Evolutionary conservation across 2,329 filamentous ascomycete genomes (phyloP).

Genomic region (Grosmannia serpens): DNA sequence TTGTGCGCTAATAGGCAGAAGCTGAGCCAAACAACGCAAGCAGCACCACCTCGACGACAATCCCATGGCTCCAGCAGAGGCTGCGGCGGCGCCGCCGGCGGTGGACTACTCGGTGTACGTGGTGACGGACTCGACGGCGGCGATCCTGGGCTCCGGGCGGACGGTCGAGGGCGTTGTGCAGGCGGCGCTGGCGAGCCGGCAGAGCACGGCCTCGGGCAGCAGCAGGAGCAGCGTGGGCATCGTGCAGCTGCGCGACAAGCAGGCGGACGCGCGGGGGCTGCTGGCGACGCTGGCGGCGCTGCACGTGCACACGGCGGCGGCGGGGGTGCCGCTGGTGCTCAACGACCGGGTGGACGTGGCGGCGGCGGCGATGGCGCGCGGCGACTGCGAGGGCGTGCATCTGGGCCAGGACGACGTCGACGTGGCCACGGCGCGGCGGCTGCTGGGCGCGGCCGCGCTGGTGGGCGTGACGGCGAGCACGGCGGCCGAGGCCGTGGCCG

Average conservation of each 20-base stretch:
- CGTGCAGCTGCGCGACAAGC: constrained; percentile 88
- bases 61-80: neutral
- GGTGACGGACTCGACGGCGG: constrained; percentile 84
- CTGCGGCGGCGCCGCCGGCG: neutral
- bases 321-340: constrained; percentile 72
- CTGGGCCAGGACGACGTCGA: constrained; percentile 86
- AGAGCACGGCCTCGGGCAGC: constrained; percentile 26
- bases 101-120: constrained; percentile 76
- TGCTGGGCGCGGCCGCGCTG: constrained; percentile 68
- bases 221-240: constrained; percentile 24
- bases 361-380: constrained; percentile 68
- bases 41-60: neutral
- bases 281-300: constrained; percentile 60
- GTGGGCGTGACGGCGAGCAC: constrained; percentile 82
- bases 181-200: constrained; percentile 53
- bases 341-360: constrained; percentile 91
- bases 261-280: constrained; percentile 58
- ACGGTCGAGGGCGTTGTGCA: constrained; percentile 65
- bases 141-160: constrained; percentile 56
- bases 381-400: constrained; percentile 85
- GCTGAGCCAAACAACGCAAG: neutral
- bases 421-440: constrained; percentile 45
- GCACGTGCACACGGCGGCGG: constrained; percentile 53
- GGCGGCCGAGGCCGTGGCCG: constrained; percentile 57
- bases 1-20: neutral